Conservation (phyloP, 805 yeast species). For the Kluyveromyces aestuarii region DNA sequence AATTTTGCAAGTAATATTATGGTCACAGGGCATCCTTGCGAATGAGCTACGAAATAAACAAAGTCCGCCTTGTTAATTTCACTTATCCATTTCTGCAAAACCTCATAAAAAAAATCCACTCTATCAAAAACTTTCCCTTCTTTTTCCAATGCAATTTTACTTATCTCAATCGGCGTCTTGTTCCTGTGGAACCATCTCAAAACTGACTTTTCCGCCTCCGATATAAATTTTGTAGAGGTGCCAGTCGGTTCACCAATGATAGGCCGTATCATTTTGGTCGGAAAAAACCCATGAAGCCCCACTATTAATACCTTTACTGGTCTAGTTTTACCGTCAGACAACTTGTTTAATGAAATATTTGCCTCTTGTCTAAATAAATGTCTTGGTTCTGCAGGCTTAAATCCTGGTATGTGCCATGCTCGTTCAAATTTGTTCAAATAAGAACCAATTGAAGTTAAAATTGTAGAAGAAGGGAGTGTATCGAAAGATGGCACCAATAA, state of each 20-base stretch:
- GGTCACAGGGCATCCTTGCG: constrained; percentile 93
- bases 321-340: constrained; percentile 14
- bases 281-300: constrained; percentile 96
- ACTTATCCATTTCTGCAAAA: constrained; percentile 56
- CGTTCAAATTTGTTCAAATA: constrained; percentile 7
- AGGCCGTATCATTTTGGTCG: constrained; percentile 75
- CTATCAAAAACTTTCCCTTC: constrained; percentile 88
- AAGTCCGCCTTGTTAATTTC: constrained; percentile 61
- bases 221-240: constrained; percentile 82
- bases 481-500: constrained; percentile 26
- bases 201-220: constrained; percentile 78
- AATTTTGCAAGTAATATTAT: constrained; percentile 67
- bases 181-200: constrained; percentile 50
- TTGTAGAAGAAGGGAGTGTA: constrained; percentile 17
- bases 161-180: constrained; percentile 44
- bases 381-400: constrained; percentile 2
- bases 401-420: constrained; percentile 4
- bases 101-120: constrained; percentile 68
- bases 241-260: constrained; percentile 95
- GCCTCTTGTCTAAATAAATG: constrained; percentile 13
- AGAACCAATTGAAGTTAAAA: constrained; percentile 18
- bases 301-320: constrained; percentile 64
- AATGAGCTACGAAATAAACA: constrained; percentile 87
- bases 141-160: constrained; percentile 85
- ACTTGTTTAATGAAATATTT: constrained; percentile 8